Percentiles rank a stretch among this genome's conserved stretches.
These are phyloP conservation scores for Physcomitrellopsis africana DNA, from an alignment of 225 moss, liverwort and hornwort genomes.

Conservation along the genomic window DNA sequence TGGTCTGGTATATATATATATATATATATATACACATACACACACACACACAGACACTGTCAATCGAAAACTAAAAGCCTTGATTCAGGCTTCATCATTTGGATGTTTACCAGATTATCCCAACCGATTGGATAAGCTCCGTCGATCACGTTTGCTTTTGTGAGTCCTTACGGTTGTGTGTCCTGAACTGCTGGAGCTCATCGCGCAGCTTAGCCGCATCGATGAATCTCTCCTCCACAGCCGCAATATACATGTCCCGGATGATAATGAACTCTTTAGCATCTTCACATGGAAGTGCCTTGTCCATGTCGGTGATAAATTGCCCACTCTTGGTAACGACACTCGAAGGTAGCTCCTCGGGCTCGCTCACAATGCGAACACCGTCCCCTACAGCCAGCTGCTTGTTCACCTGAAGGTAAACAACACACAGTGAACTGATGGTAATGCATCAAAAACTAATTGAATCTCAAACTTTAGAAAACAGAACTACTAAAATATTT, in stretches of 20 bases:
- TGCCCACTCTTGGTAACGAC: conserved; percentile 39
- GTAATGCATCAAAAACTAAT: neutral
- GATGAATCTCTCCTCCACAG: conserved; percentile 77
- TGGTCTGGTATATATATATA: too few species aligned
- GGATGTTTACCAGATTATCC: too few species aligned
- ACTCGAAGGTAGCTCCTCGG: conserved; percentile 57
- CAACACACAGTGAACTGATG: neutral
- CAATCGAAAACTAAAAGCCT: too few species aligned
- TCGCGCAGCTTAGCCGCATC: conserved; percentile 25
- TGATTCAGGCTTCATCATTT: too few species aligned
- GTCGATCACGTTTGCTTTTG: too few species aligned
- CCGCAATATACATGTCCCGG: conserved; percentile 79
- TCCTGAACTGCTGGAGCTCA: too few species aligned
- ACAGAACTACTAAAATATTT: neutral
- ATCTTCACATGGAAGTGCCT: conserved; percentile 58
- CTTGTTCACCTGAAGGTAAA: conserved; percentile 44
- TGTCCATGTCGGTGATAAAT: conserved; percentile 65
- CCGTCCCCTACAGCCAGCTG: conserved; percentile 75
- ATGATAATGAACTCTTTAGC: conserved; percentile 73
- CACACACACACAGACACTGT: too few species aligned
- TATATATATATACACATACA: too few species aligned
- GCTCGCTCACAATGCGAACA: conserved; percentile 66
- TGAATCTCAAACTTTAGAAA: neutral
- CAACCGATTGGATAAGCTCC: too few species aligned
- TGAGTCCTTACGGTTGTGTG: too few species aligned